phyloP scores from a whole-genome alignment of 73 alveolate genomes.

The Paramecium sonneborni region DNA sequence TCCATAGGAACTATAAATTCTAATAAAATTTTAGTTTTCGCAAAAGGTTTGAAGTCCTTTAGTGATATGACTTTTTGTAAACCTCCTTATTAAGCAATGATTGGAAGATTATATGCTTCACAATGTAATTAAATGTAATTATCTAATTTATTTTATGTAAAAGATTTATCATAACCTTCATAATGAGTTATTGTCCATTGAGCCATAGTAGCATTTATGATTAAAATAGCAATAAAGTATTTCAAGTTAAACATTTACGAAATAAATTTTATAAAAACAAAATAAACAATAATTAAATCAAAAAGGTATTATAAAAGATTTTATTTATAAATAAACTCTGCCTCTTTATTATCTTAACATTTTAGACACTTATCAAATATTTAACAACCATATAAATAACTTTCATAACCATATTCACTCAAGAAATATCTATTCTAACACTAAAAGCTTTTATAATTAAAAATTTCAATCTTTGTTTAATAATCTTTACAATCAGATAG shows the following conservation, averaged over 20 bases:
- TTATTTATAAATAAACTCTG: neutral
- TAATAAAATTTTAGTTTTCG: neutral
- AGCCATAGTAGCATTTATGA: neutral
- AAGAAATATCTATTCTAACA: slow-evolving; percentile 5
- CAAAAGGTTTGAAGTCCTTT: neutral
- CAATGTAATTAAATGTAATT: neutral
- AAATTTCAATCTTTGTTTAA: neutral
- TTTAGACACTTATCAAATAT: neutral
- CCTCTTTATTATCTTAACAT: slow-evolving; percentile 13
- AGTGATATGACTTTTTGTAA: neutral
- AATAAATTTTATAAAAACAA: neutral
- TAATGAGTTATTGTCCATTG: neutral
- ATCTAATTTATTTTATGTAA: neutral
- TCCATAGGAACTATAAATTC: slow-evolving; percentile 2
- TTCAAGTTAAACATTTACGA: neutral
- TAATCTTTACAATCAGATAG: neutral
- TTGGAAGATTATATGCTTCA: neutral
- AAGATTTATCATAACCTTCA: neutral
- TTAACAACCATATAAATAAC: neutral
- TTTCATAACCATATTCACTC: neutral
- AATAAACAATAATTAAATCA: neutral
- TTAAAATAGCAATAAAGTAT: neutral
- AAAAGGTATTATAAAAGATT: neutral
- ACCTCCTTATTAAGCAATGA: neutral
- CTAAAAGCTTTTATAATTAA: neutral